Percentiles rank a stretch among this genome's conserved stretches.
phyloP scores from a whole-genome alignment of 2,329 filamentous ascomycete genomes.

The Ceratocystis diversiconidia region DNA sequence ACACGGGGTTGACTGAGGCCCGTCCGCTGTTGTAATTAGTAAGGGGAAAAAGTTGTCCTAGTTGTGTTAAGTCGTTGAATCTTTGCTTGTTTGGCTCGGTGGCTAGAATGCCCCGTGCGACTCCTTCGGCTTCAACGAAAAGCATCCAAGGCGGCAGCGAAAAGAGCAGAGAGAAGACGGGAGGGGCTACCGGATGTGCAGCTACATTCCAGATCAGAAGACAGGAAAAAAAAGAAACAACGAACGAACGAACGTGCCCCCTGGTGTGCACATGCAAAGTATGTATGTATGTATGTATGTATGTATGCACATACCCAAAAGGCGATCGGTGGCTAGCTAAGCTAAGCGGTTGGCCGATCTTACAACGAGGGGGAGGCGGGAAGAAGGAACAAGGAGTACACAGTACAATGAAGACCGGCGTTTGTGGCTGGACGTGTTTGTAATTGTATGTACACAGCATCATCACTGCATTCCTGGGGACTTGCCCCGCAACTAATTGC shows the following conservation, averaged over 20 bases:
- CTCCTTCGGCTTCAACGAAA: constrained; percentile 5
- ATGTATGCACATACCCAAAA: not conserved
- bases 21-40: not conserved
- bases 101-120: not conserved
- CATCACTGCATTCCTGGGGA: too few species aligned
- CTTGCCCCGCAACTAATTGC: too few species aligned
- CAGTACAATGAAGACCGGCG: too few species aligned
- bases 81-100: not conserved
- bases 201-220: not conserved
- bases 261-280: not conserved
- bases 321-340: not conserved
- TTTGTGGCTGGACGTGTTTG: too few species aligned
- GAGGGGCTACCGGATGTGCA: not conserved
- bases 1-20: not conserved
- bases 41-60: not conserved
- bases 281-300: not conserved
- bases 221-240: not conserved
- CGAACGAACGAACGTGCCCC: not conserved
- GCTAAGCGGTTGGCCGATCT: not conserved
- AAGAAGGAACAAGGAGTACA: too few species aligned
- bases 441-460: too few species aligned
- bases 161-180: not conserved
- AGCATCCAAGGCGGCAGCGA: not conserved
- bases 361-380: too few species aligned
- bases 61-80: not conserved